Conservation (phyloP, 192 early-diverging fungal species). For the Coemansia sp. region DNA sequence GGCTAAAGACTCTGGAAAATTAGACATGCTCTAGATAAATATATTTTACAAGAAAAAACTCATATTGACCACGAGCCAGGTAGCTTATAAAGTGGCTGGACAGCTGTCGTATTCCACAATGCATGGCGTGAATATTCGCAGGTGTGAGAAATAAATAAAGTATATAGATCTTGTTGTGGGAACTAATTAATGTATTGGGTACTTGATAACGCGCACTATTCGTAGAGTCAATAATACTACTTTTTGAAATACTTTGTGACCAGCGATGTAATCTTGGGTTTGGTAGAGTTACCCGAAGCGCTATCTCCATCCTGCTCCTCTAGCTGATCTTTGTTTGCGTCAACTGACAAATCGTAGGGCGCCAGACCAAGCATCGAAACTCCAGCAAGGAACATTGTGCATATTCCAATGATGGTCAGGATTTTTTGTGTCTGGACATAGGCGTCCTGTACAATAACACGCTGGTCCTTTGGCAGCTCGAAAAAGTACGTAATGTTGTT, state of each 20-base stretch:
- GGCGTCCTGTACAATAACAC: conserved; percentile 37
- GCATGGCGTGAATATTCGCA: too few species aligned
- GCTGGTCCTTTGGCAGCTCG: conserved; percentile 46
- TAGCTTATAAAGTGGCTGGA: neutral
- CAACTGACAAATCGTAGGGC: conserved; percentile 20
- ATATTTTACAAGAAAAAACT: neutral
- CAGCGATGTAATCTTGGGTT: neutral
- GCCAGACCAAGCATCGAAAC: conserved; percentile 42
- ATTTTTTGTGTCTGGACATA: conserved; percentile 42
- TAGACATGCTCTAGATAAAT: neutral
- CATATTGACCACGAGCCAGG: neutral
- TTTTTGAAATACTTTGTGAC: conserved; percentile 3
- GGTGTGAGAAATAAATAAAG: too few species aligned
- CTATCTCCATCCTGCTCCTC: neutral
- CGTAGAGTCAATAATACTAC: too few species aligned
- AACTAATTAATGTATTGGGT: too few species aligned
- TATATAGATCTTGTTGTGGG: too few species aligned
- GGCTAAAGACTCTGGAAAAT: neutral
- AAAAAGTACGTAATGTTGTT: conserved; percentile 51
- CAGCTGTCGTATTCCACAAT: neutral
- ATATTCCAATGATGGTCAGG: conserved; percentile 48
- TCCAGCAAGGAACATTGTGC: conserved; percentile 36
- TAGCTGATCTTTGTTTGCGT: neutral
- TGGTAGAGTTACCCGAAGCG: neutral
- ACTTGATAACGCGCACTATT: too few species aligned